Evolutionary conservation across 2,329 filamentous ascomycete genomes (phyloP).

Genomic region (Neobulgaria alba): DNA sequence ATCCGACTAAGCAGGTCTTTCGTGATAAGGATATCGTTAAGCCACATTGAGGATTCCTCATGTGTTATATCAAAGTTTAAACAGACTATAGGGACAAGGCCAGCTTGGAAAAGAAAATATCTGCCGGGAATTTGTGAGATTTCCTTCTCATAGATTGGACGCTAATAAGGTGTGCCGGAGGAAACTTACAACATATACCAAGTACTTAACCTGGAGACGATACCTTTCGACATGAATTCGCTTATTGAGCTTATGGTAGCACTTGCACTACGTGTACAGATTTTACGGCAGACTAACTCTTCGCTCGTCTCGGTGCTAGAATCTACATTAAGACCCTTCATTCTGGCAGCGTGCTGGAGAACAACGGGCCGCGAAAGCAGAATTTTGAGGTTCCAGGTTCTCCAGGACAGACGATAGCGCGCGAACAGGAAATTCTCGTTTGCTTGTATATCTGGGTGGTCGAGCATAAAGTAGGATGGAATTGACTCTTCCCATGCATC

Average conservation of each 20-base stretch:
- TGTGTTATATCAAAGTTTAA: conserved; percentile 14
- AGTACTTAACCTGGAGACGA: conserved; percentile 33
- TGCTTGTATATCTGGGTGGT: conserved; percentile 28
- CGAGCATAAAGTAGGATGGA: conserved; percentile 33
- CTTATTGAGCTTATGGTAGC: conserved; percentile 34
- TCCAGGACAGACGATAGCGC: conserved; percentile 31
- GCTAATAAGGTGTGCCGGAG: not conserved
- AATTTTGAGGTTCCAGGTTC: conserved; percentile 21
- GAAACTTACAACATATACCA: conserved; percentile 35
- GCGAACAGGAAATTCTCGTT: conserved; percentile 32
- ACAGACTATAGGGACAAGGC: conserved; percentile 35
- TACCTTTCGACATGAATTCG: conserved; percentile 32
- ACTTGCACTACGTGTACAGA: conserved; percentile 33
- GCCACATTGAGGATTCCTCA: conserved; percentile 12
- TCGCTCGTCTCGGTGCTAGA: not conserved
- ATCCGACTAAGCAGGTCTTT: conserved; percentile 32
- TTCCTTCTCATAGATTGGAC: not conserved
- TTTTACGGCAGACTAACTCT: conserved; percentile 25
- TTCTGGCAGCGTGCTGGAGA: not conserved
- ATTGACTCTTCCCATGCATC: conserved; percentile 34
- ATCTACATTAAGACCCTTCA: not conserved
- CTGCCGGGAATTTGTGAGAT: not conserved
- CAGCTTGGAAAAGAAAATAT: conserved; percentile 38
- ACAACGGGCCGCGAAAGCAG: not conserved
- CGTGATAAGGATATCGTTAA: conserved; percentile 30